Conservation (phyloP, 1,284 basidiomycete genomes). For the Phylloboletellus chloephorus region DNA sequence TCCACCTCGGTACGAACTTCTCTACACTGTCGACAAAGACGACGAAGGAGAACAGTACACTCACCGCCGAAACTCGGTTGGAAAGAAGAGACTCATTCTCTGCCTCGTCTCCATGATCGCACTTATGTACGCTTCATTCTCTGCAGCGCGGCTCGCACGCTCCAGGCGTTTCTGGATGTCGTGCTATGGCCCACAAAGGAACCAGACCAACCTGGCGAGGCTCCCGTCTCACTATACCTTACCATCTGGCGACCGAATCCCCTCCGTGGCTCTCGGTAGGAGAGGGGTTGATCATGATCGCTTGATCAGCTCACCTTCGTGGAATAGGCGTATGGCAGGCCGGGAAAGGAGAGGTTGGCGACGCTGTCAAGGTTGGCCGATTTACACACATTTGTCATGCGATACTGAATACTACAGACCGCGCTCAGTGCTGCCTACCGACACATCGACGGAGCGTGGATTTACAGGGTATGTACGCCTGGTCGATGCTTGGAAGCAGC, state of each 20-base stretch:
- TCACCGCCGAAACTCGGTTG: not conserved
- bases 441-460: slow-evolving; percentile 75
- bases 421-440: slow-evolving; percentile 59
- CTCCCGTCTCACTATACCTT: slow-evolving; percentile 50
- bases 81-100: slow-evolving; percentile 20
- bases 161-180: slow-evolving; percentile 19
- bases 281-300: not conserved
- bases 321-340: slow-evolving; percentile 58
- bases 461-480: slow-evolving; percentile 44
- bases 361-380: slow-evolving; percentile 47
- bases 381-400: not conserved
- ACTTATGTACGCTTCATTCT: slow-evolving; percentile 16
- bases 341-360: slow-evolving; percentile 47
- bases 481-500: not conserved
- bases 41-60: slow-evolving; percentile 2
- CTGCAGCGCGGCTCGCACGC: slow-evolving; percentile 17
- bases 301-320: slow-evolving; percentile 3
- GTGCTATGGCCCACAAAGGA: slow-evolving; percentile 25
- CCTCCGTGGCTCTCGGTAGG: slow-evolving; percentile 54
- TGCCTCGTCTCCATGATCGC: slow-evolving; percentile 8
- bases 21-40: slow-evolving; percentile 18
- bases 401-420: slow-evolving; percentile 30
- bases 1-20: slow-evolving; percentile 21
- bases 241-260: slow-evolving; percentile 58
- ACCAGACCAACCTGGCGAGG: slow-evolving; percentile 16